Evolutionary conservation across 2,329 filamentous ascomycete genomes (phyloP).

Genomic region (Fusarium dlaminii): DNA sequence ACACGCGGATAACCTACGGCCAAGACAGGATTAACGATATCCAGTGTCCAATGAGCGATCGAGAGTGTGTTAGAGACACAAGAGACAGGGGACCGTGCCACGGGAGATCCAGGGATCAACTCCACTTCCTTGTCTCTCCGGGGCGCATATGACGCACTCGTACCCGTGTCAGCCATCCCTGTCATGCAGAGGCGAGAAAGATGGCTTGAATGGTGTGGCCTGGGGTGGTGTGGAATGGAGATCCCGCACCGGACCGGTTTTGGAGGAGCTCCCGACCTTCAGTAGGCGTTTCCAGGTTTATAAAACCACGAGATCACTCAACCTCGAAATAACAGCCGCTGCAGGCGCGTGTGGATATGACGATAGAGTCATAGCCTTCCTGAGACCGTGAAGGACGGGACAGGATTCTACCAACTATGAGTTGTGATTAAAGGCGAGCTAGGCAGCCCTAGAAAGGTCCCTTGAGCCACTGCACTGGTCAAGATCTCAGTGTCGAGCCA

Average conservation of each 20-base stretch:
- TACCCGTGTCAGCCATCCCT: constrained; percentile 39
- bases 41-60: constrained; percentile 20
- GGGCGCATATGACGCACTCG: constrained; percentile 44
- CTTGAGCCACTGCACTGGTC: constrained; percentile 30
- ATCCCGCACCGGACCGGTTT: constrained; percentile 37
- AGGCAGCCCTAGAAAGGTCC: constrained; percentile 8
- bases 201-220: constrained; percentile 25
- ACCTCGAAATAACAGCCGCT: constrained; percentile 29
- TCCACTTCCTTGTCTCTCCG: constrained; percentile 34
- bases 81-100: constrained; percentile 32
- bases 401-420: neutral
- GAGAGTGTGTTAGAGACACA: constrained; percentile 37
- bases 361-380: neutral
- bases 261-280: constrained; percentile 18
- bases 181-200: constrained; percentile 36
- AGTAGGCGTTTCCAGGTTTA: constrained; percentile 16
- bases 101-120: constrained; percentile 31
- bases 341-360: constrained; percentile 19
- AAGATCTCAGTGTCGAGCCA: constrained; percentile 35
- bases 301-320: constrained; percentile 20
- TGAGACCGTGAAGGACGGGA: neutral
- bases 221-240: constrained; percentile 33
- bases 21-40: constrained; percentile 15
- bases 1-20: constrained; percentile 9
- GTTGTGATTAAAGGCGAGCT: neutral